These are phyloP conservation scores for Coemansia reversa DNA, from an alignment of 192 early-diverging fungal genomes.

Conservation along the genomic window DNA sequence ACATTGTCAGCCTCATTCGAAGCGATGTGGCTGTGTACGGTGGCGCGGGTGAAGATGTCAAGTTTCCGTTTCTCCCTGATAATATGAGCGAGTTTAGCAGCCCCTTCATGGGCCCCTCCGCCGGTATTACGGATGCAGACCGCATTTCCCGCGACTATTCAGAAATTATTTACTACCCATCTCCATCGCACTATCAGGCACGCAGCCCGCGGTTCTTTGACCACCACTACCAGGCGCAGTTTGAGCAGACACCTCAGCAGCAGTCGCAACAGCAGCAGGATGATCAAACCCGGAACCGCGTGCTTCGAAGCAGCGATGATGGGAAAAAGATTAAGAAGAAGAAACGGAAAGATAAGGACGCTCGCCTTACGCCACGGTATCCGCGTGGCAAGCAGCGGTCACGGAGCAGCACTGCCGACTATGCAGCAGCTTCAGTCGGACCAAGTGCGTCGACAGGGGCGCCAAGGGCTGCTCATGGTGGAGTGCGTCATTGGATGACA, in stretches of 20 bases:
- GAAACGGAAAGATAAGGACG: conserved; percentile 1
- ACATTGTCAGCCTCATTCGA: conserved; percentile 37
- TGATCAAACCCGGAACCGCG: background rate
- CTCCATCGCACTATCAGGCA: background rate
- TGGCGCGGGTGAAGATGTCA: conserved; percentile 42
- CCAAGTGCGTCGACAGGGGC: background rate
- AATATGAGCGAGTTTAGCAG: conserved; percentile 50
- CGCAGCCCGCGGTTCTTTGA: conserved; percentile 5
- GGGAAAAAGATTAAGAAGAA: conserved; percentile 12
- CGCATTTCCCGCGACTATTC: conserved; percentile 17
- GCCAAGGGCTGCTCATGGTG: background rate
- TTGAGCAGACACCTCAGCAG: conserved; percentile 1
- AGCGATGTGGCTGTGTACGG: conserved; percentile 48
- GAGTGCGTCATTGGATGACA: conserved; percentile 1
- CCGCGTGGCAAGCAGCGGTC: conserved; percentile 6
- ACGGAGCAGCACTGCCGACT: conserved; percentile 2
- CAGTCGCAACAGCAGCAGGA: background rate
- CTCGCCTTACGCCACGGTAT: background rate
- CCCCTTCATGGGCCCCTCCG: conserved; percentile 29
- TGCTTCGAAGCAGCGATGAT: background rate
- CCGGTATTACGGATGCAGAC: conserved; percentile 14
- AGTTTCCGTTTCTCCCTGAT: conserved; percentile 48
- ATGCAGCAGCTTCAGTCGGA: background rate
- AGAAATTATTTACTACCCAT: conserved; percentile 8
- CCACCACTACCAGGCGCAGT: conserved; percentile 3